Evolutionary conservation across 2,329 filamentous ascomycete genomes (phyloP), one percentile per base, ranked within the genome.

Genomic region (Exophiala lecanii-corni): DNA sequence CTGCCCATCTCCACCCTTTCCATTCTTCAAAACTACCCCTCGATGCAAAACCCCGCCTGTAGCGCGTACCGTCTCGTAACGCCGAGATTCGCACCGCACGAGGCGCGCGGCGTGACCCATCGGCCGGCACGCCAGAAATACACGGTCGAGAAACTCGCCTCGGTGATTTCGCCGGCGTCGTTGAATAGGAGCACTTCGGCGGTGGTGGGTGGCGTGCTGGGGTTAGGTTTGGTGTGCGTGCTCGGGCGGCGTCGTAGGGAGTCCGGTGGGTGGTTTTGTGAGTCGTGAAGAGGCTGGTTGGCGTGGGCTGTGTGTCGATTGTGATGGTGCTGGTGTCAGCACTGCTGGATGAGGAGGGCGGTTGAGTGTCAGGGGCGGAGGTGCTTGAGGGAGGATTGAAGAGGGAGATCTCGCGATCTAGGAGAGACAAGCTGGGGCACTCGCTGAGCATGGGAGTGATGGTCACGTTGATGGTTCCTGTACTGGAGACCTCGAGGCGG

Each of bases 51-150:
- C 0, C 77, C 73, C 41, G 70, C 76, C 47, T 83, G 76, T 31
- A 97, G 61, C n/a, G 87, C 84, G 82, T 88, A 95, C 45, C 86
- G 73, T 52, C 91, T 77, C 4, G 84, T 87, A 5, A 86, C 92
- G 1, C 89, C 89, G 41, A 82, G 75, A 60, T 94, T 87, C 0
- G 89, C 89, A 31, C 91, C 91, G 45, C 79, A 82, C 2, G 73
- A 76, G n/a, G 86, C 70, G 0, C 79, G 75, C 1, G 91, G 91
- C 26, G 89, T 95, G 5, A 89, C 75, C 91, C 91, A 97, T 37
- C 69, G 67, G 3, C 72, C 62, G 26, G 33, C 44, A 12, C 86
- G 79, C 71, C 77, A 86, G 53, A 96, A 85, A 62, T 91, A 96
- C 0, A 86, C 79, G 0, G 84, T 94, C 1, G 85, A 89, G 12